phyloP scores from a whole-genome alignment of 495 filamentous ascomycete species.

The Monascus purpureus region DNA sequence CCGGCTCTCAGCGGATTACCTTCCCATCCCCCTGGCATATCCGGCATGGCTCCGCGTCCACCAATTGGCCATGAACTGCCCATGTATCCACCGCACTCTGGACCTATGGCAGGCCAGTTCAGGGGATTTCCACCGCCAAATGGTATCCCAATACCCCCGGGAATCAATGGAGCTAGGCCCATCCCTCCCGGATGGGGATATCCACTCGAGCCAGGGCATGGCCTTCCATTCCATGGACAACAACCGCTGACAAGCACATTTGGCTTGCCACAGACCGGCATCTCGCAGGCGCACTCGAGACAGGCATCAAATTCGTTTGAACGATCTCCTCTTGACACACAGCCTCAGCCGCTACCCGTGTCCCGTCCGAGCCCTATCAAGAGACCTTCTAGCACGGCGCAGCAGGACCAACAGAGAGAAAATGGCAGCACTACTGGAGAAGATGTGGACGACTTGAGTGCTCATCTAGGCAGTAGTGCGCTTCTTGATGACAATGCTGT shows the following conservation, averaged over 20 bases:
- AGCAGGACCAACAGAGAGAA: conserved; percentile 33
- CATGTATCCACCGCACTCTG: conserved; percentile 39
- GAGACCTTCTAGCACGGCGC: conserved; percentile 66
- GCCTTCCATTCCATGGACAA: conserved; percentile 20
- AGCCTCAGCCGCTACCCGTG: conserved; percentile 47
- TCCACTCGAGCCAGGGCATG: conserved; percentile 37
- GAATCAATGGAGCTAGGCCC: conserved; percentile 44
- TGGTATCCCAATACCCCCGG: conserved; percentile 42
- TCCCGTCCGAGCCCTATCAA: conserved; percentile 77
- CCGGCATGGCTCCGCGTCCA: conserved; percentile 27
- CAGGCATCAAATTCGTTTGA: conserved; percentile 48
- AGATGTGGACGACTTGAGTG: conserved; percentile 60
- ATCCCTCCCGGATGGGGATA: conserved; percentile 51
- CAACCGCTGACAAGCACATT: conserved; percentile 21
- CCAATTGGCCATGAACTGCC: conserved; percentile 35
- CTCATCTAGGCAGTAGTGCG: conserved; percentile 85
- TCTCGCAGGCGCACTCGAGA: conserved; percentile 41
- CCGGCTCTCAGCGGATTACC: conserved; percentile 32
- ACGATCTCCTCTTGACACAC: conserved; percentile 27
- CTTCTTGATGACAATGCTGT: conserved; percentile 71
- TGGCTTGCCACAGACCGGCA: conserved; percentile 17
- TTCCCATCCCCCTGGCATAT: conserved; percentile 44
- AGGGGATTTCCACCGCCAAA: conserved; percentile 42
- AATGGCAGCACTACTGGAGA: conserved; percentile 18
- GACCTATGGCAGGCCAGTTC: conserved; percentile 27